Percentiles rank a stretch among this genome's conserved stretches.
Evolutionary conservation across 1,139 yeast genomes (phyloP).

Genomic region (Suhomyces bolitotheri): DNA sequence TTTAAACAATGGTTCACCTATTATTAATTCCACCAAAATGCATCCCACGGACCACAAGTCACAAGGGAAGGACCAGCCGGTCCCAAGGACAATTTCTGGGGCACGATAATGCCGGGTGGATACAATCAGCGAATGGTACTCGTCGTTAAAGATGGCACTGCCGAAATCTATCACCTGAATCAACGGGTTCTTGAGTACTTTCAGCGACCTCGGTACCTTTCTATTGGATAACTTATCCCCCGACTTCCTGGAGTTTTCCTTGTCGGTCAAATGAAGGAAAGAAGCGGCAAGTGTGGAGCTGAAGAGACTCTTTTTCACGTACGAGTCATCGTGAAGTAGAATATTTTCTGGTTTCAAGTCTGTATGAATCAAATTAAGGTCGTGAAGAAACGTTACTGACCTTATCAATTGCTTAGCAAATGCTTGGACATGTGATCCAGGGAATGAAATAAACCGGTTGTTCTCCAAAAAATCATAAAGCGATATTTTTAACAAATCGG

Average conservation of each 20-base stretch:
- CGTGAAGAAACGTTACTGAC: conserved; percentile 87
- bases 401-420: conserved; percentile 82
- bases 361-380: conserved; percentile 86
- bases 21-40: conserved; percentile 82
- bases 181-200: conserved; percentile 71
- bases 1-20: conserved; percentile 94
- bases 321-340: conserved; percentile 63
- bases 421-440: conserved; percentile 86
- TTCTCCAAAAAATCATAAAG: conserved; percentile 85
- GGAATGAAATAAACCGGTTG: conserved; percentile 71
- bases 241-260: conserved; percentile 11
- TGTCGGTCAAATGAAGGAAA: conserved; percentile 27
- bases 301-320: conserved; percentile 32
- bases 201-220: conserved; percentile 42
- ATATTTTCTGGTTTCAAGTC: conserved; percentile 96
- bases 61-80: conserved; percentile 91
- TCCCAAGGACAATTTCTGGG: conserved; percentile 91
- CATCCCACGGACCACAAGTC: conserved; percentile 98
- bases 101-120: conserved; percentile 97
- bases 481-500: conserved; percentile 82
- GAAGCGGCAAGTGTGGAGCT: conserved; percentile 39
- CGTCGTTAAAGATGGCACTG: conserved; percentile 89
- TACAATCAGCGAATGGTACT: conserved; percentile 88
- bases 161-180: conserved; percentile 96
- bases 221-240: conserved; percentile 8